Conservation (phyloP, 345 rosid genomes). For the Sonneratia alba region DNA sequence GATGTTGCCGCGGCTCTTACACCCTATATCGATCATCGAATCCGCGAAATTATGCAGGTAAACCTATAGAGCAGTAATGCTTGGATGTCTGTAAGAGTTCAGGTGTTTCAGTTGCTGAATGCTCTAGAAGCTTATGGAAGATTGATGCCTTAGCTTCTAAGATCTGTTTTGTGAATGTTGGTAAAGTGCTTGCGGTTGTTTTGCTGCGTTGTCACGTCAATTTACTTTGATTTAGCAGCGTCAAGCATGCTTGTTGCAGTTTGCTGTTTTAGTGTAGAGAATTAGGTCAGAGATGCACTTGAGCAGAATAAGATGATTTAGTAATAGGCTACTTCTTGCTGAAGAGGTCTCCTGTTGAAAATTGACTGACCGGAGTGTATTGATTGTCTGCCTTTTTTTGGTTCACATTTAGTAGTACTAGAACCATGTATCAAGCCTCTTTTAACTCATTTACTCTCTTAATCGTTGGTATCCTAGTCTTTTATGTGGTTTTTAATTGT, state of each 20-base stretch:
- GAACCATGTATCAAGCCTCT: too few species aligned
- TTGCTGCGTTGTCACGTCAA: not conserved
- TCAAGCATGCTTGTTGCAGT: too few species aligned
- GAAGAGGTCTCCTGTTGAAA: not conserved
- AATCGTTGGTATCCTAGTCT: not conserved
- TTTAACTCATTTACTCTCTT: not conserved
- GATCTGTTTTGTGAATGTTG: not conserved
- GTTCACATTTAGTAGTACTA: too few species aligned
- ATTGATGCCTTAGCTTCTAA: not conserved
- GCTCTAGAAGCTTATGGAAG: not conserved
- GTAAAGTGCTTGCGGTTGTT: constrained; percentile 1
- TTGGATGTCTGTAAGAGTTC: not conserved
- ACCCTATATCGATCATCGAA: constrained; percentile 77
- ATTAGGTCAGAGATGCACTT: not conserved
- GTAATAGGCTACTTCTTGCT: not conserved
- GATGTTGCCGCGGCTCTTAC: constrained; percentile 27
- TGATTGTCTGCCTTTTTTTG: not conserved
- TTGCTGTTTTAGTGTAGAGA: too few species aligned
- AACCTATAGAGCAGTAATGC: too few species aligned
- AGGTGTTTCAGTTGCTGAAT: not conserved
- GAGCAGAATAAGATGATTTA: not conserved
- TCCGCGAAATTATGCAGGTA: constrained; percentile 87
- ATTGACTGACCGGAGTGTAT: not conserved
- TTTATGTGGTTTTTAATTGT: not conserved
- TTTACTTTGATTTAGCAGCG: too few species aligned